Base-by-base conservation (phyloP, 1,284 basidiomycete species). In the Porogramme epimiltina region DNA sequence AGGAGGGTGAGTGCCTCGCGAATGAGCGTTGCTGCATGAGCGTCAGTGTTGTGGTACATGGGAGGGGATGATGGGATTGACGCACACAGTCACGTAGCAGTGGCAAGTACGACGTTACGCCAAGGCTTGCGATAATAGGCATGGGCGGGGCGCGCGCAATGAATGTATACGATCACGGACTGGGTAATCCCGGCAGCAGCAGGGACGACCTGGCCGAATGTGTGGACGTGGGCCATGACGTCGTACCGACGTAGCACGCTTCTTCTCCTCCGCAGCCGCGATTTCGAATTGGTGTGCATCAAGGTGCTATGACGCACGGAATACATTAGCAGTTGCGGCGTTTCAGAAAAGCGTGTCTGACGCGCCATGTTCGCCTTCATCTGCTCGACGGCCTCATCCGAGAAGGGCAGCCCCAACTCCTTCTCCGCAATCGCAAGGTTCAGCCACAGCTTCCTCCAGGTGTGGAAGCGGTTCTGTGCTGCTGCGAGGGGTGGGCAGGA, bases 191-290 rank as follows among this genome's bases (percentile, higher is more conserved):
- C 93, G 16, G n/a, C n/a, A n/a, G 96, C 96, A 41, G 93, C 91
- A 15, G 97, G 97, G 1, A 94, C 95, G 52, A 97, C 91, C 26
- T 81, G 81, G 11, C 96, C 96, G 70, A 98, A 99, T 9, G 94
- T 96, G 73, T 99, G 94, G 37, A 99, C 96, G 70, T 99, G 96
- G 0, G 96, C 96, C 96, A 99, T 99, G 47, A 98, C 95, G 73
- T 98, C 96, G 74, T 99, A 97, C n/a, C 96, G 81, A 24, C 97
- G n/a, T n/a, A n/a, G n/a, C n/a, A n/a, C n/a, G 78, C 72, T 93
- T 95, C 79, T 97, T 98, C 76, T 99, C 96, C 71, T 99, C 97
- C 57, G 84, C 78, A 0, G 94, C 95, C 2, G 96, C 96, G 48
- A 93, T 80, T 60, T 88, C 88, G 70, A 98, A 98, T 74, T 99